Conservation (phyloP, 2,329 filamentous ascomycete genomes). For the Botrytis fragariae region DNA sequence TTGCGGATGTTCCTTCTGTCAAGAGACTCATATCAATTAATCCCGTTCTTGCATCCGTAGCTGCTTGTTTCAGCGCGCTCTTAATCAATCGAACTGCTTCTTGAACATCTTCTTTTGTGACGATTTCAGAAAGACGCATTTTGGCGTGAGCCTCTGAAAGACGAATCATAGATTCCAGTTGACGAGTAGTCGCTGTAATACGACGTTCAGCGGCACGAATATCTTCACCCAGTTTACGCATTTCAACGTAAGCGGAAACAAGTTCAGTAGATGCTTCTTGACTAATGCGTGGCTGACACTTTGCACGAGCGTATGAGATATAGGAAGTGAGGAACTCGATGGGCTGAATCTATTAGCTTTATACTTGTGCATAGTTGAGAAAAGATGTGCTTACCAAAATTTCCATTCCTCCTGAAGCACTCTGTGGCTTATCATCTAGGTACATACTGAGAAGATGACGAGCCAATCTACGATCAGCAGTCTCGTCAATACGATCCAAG, state of each 20-base stretch:
- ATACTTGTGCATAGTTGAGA: constrained; percentile 11
- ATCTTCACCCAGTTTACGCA: constrained; percentile 89
- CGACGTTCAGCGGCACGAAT: constrained; percentile 87
- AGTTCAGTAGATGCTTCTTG: constrained; percentile 79
- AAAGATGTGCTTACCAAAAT: constrained; percentile 63
- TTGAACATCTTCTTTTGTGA: constrained; percentile 77
- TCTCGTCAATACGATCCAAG: constrained; percentile 89
- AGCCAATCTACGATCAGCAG: constrained; percentile 81
- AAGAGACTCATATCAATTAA: constrained; percentile 95
- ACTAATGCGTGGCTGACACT: constrained; percentile 80
- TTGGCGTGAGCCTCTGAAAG: constrained; percentile 95
- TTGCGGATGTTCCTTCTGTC: constrained; percentile 87
- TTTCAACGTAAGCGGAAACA: constrained; percentile 83
- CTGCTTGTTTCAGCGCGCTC: constrained; percentile 90
- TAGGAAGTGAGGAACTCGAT: constrained; percentile 95
- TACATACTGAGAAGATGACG: constrained; percentile 96
- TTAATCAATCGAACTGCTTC: constrained; percentile 94
- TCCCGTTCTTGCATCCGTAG: constrained; percentile 87
- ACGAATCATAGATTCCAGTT: constrained; percentile 98
- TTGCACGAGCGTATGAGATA: constrained; percentile 90
- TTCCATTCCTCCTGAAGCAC: constrained; percentile 70
- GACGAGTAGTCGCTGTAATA: constrained; percentile 95
- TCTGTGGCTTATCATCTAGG: constrained; percentile 88
- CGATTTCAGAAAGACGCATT: constrained; percentile 79
- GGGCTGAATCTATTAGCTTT: constrained; percentile 51